A percentile compares a stretch with the other conserved stretches of the same genome.
Conservation (phyloP, 805 yeast genomes). For the Ogataea nakhonphanomensis region DNA sequence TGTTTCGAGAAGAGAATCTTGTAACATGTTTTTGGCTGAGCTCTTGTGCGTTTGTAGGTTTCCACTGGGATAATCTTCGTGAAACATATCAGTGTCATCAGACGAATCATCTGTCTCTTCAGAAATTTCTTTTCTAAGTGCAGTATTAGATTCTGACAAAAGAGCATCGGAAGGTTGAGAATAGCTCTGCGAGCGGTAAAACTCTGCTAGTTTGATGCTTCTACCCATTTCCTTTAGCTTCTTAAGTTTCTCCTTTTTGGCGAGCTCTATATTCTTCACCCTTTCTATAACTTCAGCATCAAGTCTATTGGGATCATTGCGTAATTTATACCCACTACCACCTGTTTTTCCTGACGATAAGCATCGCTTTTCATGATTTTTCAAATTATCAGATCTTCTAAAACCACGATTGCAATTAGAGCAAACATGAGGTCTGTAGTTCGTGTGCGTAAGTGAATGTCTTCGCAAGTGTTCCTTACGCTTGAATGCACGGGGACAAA, state of each 20-base stretch:
- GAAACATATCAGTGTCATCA: too few relatives aligned
- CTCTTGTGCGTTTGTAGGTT: too few relatives aligned
- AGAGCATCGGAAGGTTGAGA: not conserved
- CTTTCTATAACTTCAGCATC: conserved; percentile 21
- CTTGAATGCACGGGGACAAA: conserved; percentile 27
- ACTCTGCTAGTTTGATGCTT: conserved; percentile 8
- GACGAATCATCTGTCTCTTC: too few relatives aligned
- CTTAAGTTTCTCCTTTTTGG: conserved; percentile 9
- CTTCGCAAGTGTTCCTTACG: conserved; percentile 27
- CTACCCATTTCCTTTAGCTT: conserved; percentile 13
- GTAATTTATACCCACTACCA: conserved; percentile 21
- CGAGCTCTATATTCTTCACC: conserved; percentile 18
- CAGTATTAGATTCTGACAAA: too few relatives aligned
- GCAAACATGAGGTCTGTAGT: conserved; percentile 28
- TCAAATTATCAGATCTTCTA: conserved; percentile 29
- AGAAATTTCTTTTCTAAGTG: too few relatives aligned
- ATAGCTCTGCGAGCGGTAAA: not conserved
- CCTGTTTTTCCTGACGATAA: conserved; percentile 18
- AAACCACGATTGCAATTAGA: conserved; percentile 27
- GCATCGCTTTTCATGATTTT: conserved; percentile 26
- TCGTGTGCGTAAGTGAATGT: conserved; percentile 27
- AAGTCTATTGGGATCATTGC: conserved; percentile 22
- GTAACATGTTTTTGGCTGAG: too few relatives aligned
- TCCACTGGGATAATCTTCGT: too few relatives aligned
- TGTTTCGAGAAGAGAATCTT: conserved; percentile 4